Evolutionary conservation across 208 protist genomes (phyloP).

Genomic region (Leishmania gerbilli): DNA sequence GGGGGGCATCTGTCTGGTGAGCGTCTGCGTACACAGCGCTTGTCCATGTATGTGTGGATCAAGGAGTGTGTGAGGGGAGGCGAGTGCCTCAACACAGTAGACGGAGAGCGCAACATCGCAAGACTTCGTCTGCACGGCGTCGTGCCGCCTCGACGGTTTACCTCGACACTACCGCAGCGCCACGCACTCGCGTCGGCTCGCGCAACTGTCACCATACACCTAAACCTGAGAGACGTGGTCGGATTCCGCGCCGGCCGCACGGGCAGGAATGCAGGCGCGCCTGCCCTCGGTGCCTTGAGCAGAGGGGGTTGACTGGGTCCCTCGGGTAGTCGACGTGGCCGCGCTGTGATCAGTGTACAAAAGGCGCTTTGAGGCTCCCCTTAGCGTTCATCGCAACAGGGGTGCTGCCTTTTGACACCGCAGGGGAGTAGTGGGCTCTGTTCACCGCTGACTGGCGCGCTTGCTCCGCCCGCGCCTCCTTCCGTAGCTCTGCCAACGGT

Average conservation of each 20-base stretch:
- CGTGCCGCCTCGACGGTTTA: not conserved
- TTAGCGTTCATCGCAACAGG: not conserved
- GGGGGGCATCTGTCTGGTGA: not conserved
- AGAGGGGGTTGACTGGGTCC: not conserved
- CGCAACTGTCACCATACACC: conserved; percentile 2
- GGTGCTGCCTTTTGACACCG: not conserved
- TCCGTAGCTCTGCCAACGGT: conserved; percentile 2
- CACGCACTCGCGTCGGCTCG: not conserved
- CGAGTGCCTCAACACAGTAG: not conserved
- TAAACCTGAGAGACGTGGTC: not conserved
- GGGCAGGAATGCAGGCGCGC: not conserved
- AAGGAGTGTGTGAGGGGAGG: not conserved
- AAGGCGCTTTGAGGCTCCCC: not conserved
- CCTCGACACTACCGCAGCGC: not conserved
- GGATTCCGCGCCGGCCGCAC: not conserved
- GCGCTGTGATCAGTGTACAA: not conserved
- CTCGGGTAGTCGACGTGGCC: not conserved
- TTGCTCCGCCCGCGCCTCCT: conserved; percentile 3
- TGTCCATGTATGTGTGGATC: not conserved
- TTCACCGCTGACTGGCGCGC: not conserved
- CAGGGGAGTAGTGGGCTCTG: not conserved
- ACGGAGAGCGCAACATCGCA: too few relatives aligned
- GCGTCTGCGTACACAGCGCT: not conserved
- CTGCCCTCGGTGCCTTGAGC: not conserved
- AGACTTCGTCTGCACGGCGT: not conserved